Conservation (phyloP, 1,139 yeast species). For the Diutina rugosa region DNA sequence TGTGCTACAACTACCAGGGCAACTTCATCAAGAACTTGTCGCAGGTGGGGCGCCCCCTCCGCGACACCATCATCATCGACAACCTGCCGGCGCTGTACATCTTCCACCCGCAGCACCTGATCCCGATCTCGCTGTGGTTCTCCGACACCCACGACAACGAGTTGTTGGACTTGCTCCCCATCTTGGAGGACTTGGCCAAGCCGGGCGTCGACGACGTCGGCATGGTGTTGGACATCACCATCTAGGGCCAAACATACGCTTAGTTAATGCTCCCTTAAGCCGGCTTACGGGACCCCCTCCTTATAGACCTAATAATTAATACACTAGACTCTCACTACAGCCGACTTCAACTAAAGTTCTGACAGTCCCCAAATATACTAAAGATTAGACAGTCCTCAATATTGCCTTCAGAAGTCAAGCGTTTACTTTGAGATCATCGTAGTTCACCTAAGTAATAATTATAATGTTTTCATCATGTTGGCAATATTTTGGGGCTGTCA, state of each 20-base stretch:
- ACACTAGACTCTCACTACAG: not conserved
- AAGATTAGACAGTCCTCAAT: not conserved
- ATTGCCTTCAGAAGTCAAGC: not conserved
- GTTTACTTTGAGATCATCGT: not conserved
- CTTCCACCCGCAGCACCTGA: constrained; percentile 95
- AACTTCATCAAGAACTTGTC: constrained; percentile 88
- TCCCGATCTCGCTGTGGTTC: constrained; percentile 98
- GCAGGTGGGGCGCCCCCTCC: constrained; percentile 84
- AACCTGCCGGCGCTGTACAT: constrained; percentile 95
- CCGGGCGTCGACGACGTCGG: constrained; percentile 70
- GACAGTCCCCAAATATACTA: not conserved
- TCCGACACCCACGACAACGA: constrained; percentile 97
- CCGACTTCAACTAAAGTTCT: no score
- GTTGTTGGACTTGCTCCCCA: constrained; percentile 79
- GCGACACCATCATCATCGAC: constrained; percentile 80
- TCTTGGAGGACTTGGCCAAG: constrained; percentile 70
- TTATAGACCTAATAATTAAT: not conserved
- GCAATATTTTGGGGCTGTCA: not conserved
- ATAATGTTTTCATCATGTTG: not conserved
- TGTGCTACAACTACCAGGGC: constrained; percentile 56
- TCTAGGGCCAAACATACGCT: not conserved
- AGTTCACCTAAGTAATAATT: not conserved
- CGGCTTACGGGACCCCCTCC: not conserved
- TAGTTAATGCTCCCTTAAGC: not conserved
- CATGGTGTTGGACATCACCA: constrained; percentile 58